These are phyloP conservation scores for Phytopythium helicoides DNA, from an alignment of 352 stramenopile genomes.

Conservation along the genomic window DNA sequence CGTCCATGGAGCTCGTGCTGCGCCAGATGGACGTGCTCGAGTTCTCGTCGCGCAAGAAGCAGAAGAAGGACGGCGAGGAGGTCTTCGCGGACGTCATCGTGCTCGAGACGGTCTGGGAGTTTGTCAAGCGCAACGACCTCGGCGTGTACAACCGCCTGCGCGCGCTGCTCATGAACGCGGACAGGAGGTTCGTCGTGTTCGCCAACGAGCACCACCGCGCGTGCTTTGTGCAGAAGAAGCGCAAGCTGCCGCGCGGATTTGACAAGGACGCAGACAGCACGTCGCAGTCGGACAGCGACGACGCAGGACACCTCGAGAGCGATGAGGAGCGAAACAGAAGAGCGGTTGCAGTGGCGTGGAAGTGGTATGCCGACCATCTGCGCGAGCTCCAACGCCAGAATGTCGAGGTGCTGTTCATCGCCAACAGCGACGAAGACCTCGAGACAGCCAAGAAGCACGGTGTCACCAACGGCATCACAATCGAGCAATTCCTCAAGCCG, in stretches of 20 bases:
- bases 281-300: slow-evolving; percentile 29
- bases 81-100: slow-evolving; percentile 87
- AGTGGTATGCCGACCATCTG: slow-evolving; percentile 74
- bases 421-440: slow-evolving; percentile 64
- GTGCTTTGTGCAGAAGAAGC: slow-evolving; percentile 68
- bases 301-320: slow-evolving; percentile 22
- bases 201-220: slow-evolving; percentile 91
- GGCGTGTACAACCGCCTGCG: slow-evolving; percentile 87
- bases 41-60: slow-evolving; percentile 67
- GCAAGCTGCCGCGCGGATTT: slow-evolving; percentile 25
- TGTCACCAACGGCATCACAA: slow-evolving; percentile 51
- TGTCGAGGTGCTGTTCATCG: slow-evolving; percentile 55
- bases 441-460: slow-evolving; percentile 37
- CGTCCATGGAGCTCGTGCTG: slow-evolving; percentile 89
- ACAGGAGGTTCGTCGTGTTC: slow-evolving; percentile 90
- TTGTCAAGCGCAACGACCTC: slow-evolving; percentile 88
- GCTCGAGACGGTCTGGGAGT: slow-evolving; percentile 89
- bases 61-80: slow-evolving; percentile 15
- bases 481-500: slow-evolving; percentile 58
- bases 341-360: slow-evolving; percentile 73
- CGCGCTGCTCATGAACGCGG: slow-evolving; percentile 79
- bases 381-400: slow-evolving; percentile 45
- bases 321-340: slow-evolving; percentile 86
- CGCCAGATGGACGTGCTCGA: slow-evolving; percentile 91
- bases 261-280: slow-evolving; percentile 21